A percentile compares a stretch with the other conserved stretches of the same genome.
Conservation (phyloP, 805 yeast species). For the Vanderwaltozyma yarrowii region DNA sequence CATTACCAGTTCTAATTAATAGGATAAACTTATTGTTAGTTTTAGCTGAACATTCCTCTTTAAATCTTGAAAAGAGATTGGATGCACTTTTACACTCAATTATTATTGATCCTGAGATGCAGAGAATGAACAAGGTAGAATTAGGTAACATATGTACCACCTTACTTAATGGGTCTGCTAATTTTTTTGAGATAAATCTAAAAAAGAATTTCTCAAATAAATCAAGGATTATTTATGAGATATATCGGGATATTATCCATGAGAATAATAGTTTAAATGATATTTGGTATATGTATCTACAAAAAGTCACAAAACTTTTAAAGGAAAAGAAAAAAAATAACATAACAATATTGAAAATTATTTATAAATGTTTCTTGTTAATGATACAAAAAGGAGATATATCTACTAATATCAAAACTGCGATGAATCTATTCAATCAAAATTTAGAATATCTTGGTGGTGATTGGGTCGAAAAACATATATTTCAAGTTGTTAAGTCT, state of each 20-base stretch:
- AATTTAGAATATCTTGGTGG: constrained; percentile 4
- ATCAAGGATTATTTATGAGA: constrained; percentile 6
- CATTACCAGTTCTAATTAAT: constrained; percentile 17
- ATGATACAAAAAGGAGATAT: neutral
- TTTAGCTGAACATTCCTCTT: constrained; percentile 12
- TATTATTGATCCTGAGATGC: constrained; percentile 4
- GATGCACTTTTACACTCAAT: constrained; percentile 16
- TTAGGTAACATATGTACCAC: neutral
- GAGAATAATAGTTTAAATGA: constrained; percentile 1
- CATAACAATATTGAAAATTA: neutral
- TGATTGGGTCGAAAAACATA: constrained; percentile 17
- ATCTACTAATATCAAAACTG: neutral
- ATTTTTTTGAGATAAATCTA: neutral
- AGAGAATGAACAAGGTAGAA: constrained; percentile 7
- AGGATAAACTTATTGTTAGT: constrained; percentile 21
- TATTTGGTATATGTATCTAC: constrained; percentile 10
- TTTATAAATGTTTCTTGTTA: neutral
- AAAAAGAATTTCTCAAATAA: constrained; percentile 9
- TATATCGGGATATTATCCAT: constrained; percentile 5
- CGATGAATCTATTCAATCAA: neutral
- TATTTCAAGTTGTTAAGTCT: constrained; percentile 15
- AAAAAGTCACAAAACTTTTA: constrained; percentile 5
- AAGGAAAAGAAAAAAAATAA: neutral
- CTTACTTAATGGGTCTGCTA: neutral
- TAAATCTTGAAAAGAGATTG: constrained; percentile 17